Evolutionary conservation across 345 rosid genomes (phyloP).

Genomic region (Abelmoschus esculentus): DNA sequence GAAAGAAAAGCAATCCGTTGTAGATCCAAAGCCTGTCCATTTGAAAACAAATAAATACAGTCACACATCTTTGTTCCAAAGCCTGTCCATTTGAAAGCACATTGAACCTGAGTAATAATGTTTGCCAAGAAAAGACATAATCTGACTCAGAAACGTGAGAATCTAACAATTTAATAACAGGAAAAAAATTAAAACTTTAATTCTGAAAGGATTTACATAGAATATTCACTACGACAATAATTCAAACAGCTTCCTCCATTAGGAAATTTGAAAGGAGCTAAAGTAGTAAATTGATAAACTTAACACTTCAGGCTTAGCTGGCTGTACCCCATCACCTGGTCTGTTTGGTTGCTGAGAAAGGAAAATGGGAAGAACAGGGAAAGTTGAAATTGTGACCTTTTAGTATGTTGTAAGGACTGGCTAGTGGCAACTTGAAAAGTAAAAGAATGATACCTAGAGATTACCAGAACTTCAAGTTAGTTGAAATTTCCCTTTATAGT

Average conservation of each 20-base stretch:
- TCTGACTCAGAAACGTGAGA: slow-evolving; percentile 39
- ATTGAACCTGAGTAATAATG: slow-evolving; percentile 14
- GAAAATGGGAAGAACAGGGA: background rate
- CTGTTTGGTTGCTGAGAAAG: slow-evolving; percentile 24
- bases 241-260: slow-evolving; percentile 17
- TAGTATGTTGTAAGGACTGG: background rate
- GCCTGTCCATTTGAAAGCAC: slow-evolving; percentile 21
- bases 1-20: background rate
- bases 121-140: slow-evolving; percentile 20
- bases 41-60: background rate
- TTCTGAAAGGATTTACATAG: slow-evolving; percentile 24
- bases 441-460: background rate
- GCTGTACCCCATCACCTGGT: slow-evolving; percentile 7
- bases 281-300: slow-evolving; percentile 8
- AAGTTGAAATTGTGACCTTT: background rate
- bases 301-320: slow-evolving; percentile 10
- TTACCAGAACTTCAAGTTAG: background rate
- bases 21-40: slow-evolving; percentile 24
- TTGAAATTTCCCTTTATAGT: slow-evolving; percentile 3
- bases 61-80: slow-evolving; percentile 18
- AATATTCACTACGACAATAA: slow-evolving; percentile 32
- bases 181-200: slow-evolving; percentile 16
- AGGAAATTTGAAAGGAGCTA: slow-evolving; percentile 17
- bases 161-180: slow-evolving; percentile 29
- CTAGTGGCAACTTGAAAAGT: background rate